Base-by-base conservation (phyloP, 164 flowering plant genomes). In the Sedum album region DNA sequence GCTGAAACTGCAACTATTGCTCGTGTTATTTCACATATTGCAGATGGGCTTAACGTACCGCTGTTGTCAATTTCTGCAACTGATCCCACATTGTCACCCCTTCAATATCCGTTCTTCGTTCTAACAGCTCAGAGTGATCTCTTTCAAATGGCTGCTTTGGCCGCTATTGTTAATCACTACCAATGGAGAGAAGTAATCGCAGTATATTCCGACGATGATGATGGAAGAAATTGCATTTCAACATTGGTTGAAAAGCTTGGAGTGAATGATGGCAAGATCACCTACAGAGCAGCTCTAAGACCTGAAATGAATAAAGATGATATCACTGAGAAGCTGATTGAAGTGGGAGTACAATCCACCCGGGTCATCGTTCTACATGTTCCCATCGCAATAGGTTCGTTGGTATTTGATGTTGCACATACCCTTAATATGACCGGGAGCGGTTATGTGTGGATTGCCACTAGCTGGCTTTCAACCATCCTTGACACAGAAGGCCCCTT, bases 381-480 rank as follows among this genome's bases (percentile, higher is more conserved):
- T 25, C 73, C 72, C 70, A 7, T 69, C 0, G 30, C 14, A 5
- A 46, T 33, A 21, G 92, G 89, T 14, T 69, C 72, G 4, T 23
- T 30, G 30, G 74, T 87, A 21, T 72, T 87, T 48, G 66, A 65
- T 1, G 76, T 79, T n/a, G 92, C 92, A 23, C 66, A 70, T 8
- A 65, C 38, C 42, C 84, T 87, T 20, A 76, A 79, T 4, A 84
- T 87, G 92, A 74, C 73, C 74, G 75, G 69, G 0, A 65, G 66
- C 31, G 89, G 88, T 0, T 85, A 80, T 74, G 89, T 84, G 10
- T 87, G 89, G 89, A 80, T 87, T 25, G 78, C 89, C 31, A 80
- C 88, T 7, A 51, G 72, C 55, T 87, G 92, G 92, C 83, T 87
- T 20, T 75, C 88, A 20, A 71, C 85, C 33, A 41, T 78, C 11